phyloP scores from a whole-genome alignment of 495 filamentous ascomycete genomes.

The Xylaria acuta region DNA sequence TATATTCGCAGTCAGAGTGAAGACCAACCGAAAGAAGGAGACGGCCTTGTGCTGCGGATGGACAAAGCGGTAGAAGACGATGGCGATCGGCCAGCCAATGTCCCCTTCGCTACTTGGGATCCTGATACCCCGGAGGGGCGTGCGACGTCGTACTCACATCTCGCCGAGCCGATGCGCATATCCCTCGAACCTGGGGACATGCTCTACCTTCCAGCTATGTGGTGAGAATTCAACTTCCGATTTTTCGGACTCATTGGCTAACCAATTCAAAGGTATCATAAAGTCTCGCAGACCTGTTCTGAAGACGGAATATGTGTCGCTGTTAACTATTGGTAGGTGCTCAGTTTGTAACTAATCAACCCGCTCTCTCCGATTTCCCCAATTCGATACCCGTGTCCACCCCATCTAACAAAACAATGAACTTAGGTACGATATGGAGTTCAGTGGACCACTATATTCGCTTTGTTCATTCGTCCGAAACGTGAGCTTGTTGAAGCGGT shows the following conservation, averaged over 20 bases:
- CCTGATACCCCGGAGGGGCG: conserved; percentile 61
- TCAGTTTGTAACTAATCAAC: background rate
- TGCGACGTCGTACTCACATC: conserved; percentile 59
- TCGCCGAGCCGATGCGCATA: conserved; percentile 63
- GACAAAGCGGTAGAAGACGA: conserved; percentile 41
- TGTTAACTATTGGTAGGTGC: conserved; percentile 77
- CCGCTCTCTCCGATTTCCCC: background rate
- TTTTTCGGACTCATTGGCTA: background rate
- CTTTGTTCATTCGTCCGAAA: conserved; percentile 60
- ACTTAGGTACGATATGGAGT: conserved; percentile 73
- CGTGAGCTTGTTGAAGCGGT: conserved; percentile 27
- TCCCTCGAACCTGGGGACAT: conserved; percentile 74
- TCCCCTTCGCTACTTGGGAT: conserved; percentile 75
- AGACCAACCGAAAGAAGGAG: conserved; percentile 34
- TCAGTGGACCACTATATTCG: conserved; percentile 64
- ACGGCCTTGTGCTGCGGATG: conserved; percentile 40
- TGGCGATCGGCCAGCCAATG: conserved; percentile 30
- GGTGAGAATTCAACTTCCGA: conserved; percentile 52
- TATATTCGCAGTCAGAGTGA: conserved; percentile 50
- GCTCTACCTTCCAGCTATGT: conserved; percentile 79
- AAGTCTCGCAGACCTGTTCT: conserved; percentile 70
- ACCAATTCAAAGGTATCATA: conserved; percentile 55
- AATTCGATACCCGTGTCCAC: background rate
- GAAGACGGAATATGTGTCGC: conserved; percentile 72
- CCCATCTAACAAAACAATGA: conserved; percentile 17